Conservation (phyloP, 2,329 filamentous ascomycete species). For the Endothia cerciana region DNA sequence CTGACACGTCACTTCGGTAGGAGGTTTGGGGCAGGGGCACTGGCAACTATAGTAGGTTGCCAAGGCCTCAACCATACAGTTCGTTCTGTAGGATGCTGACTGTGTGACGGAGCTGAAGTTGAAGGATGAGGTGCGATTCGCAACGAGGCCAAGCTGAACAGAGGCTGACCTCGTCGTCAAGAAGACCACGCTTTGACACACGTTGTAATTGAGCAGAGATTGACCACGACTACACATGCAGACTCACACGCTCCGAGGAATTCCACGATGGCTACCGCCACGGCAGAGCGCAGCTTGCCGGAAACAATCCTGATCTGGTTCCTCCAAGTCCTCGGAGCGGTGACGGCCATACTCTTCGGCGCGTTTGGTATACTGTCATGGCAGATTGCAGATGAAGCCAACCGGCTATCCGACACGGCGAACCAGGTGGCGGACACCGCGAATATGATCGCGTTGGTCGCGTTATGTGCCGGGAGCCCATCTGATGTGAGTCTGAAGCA, state of each 20-base stretch:
- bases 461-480: slow-evolving; percentile 7
- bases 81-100: background rate
- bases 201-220: background rate
- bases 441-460: slow-evolving; percentile 17
- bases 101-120: background rate
- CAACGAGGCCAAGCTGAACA: background rate
- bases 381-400: slow-evolving; percentile 10
- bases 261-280: background rate
- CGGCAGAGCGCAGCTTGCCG: slow-evolving; percentile 6
- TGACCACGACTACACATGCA: background rate
- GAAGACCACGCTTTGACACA: background rate
- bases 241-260: background rate
- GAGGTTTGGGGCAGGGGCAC: no score
- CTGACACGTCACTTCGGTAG: no score
- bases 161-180: background rate
- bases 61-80: background rate
- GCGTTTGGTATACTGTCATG: slow-evolving; percentile 14
- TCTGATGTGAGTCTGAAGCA: slow-evolving; percentile 9
- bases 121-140: background rate
- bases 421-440: slow-evolving; percentile 13
- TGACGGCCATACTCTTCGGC: slow-evolving; percentile 20
- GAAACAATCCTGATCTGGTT: slow-evolving; percentile 18
- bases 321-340: slow-evolving; percentile 14
- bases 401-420: background rate
- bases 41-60: no score